Evolutionary conservation across 345 rosid genomes (phyloP).

Genomic region (Lepidium aucheri): DNA sequence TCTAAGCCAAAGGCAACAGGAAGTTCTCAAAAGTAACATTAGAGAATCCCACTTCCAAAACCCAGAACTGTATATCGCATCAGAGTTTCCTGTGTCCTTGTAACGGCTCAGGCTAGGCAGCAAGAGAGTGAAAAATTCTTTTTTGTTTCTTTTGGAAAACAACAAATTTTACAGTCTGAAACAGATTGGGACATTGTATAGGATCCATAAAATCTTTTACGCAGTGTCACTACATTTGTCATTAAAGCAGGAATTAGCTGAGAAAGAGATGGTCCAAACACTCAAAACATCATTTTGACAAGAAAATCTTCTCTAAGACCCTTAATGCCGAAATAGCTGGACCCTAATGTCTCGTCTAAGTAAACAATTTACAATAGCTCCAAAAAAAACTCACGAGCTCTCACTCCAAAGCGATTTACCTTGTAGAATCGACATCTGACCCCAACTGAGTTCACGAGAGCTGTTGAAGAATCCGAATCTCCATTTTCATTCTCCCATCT

Average conservation of each 20-base stretch:
- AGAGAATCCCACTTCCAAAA: slow-evolving; percentile 14
- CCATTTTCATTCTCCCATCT: not conserved
- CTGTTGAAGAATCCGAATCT: not conserved
- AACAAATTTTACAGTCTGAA: slow-evolving; percentile 1
- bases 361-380: not conserved
- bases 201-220: not conserved
- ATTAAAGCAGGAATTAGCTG: not conserved
- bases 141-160: not conserved
- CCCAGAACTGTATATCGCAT: slow-evolving; percentile 32
- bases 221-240: not conserved
- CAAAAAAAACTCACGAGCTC: not conserved
- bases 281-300: not conserved
- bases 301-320: not conserved
- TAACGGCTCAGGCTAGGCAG: slow-evolving; percentile 16
- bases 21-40: not conserved
- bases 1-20: slow-evolving; percentile 2
- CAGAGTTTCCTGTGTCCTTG: slow-evolving; percentile 6
- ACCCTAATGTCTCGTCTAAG: not conserved
- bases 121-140: slow-evolving; percentile 13
- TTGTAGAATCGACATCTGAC: not conserved
- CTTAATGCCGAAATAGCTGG: not conserved
- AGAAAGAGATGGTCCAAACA: not conserved
- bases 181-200: slow-evolving; percentile 5
- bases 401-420: not conserved
- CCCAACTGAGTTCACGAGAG: not conserved